Evolutionary conservation across 2,329 filamentous ascomycete genomes (phyloP).

Genomic region (Lachnellula cervina): DNA sequence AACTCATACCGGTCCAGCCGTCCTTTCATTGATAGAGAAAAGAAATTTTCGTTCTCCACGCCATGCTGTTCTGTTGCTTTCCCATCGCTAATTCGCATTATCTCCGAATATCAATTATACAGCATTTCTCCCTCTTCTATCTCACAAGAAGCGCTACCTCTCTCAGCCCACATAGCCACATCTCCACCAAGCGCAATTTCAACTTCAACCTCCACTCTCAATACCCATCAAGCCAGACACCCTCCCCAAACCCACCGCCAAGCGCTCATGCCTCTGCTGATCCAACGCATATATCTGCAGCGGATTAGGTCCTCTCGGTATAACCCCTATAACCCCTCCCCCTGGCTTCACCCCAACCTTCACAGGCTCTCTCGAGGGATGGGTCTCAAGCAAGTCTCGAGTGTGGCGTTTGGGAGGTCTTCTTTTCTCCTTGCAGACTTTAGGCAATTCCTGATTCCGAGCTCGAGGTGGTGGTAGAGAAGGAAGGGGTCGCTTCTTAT

Average conservation of each 20-base stretch:
- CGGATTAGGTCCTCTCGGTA: conserved; percentile 10
- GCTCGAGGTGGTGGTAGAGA: conserved; percentile 8
- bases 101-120: too few relatives aligned
- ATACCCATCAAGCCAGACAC: not conserved
- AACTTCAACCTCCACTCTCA: not conserved
- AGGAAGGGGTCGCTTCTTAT: conserved; percentile 14
- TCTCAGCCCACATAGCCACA: too few relatives aligned
- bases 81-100: too few relatives aligned
- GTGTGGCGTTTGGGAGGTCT: not conserved
- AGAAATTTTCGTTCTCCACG: too few relatives aligned
- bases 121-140: too few relatives aligned
- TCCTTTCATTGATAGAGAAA: too few relatives aligned
- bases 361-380: not conserved
- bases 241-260: conserved; percentile 12
- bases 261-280: conserved; percentile 12
- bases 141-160: too few relatives aligned
- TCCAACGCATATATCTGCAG: conserved; percentile 14
- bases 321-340: not conserved
- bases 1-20: too few relatives aligned
- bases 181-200: too few relatives aligned
- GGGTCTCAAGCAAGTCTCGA: conserved; percentile 4
- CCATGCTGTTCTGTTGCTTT: too few relatives aligned
- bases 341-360: conserved; percentile 9
- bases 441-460: not conserved
- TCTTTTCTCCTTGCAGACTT: too few relatives aligned